Conservation (phyloP, 495 filamentous ascomycete genomes). For the Aspergillus nidulans region DNA sequence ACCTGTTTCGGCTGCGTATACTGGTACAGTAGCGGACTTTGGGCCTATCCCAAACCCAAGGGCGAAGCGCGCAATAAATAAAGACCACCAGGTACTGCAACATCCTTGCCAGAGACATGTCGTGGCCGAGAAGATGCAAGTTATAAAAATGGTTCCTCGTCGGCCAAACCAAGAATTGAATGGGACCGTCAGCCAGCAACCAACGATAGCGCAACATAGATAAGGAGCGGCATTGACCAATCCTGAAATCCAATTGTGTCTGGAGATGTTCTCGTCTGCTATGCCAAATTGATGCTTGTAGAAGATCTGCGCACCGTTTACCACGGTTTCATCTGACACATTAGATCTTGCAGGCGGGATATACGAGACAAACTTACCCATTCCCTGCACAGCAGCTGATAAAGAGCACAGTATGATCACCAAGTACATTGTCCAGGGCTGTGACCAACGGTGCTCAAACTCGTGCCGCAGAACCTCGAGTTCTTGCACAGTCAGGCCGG, state of each 20-base stretch:
- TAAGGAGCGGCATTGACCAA: constrained; percentile 63
- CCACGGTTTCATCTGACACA: constrained; percentile 65
- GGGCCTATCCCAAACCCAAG: constrained; percentile 77
- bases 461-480: constrained; percentile 56
- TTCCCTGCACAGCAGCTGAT: constrained; percentile 65
- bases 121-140: constrained; percentile 60
- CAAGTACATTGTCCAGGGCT: constrained; percentile 65
- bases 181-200: constrained; percentile 80
- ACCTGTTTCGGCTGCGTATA: constrained; percentile 70
- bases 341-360: constrained; percentile 10
- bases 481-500: constrained; percentile 54
- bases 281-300: constrained; percentile 69
- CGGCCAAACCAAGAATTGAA: constrained; percentile 77
- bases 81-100: constrained; percentile 67
- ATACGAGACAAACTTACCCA: constrained; percentile 46
- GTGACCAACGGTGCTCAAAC: constrained; percentile 65
- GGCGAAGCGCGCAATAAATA: constrained; percentile 68
- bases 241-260: constrained; percentile 60
- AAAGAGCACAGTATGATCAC: constrained; percentile 61
- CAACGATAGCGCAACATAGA: constrained; percentile 68
- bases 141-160: constrained; percentile 78
- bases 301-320: constrained; percentile 75
- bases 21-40: constrained; percentile 73
- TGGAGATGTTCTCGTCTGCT: constrained; percentile 27
- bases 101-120: constrained; percentile 78